These are phyloP conservation scores for Bretschneidera sinensis DNA, from an alignment of 345 rosid genomes.

Conservation along the genomic window DNA sequence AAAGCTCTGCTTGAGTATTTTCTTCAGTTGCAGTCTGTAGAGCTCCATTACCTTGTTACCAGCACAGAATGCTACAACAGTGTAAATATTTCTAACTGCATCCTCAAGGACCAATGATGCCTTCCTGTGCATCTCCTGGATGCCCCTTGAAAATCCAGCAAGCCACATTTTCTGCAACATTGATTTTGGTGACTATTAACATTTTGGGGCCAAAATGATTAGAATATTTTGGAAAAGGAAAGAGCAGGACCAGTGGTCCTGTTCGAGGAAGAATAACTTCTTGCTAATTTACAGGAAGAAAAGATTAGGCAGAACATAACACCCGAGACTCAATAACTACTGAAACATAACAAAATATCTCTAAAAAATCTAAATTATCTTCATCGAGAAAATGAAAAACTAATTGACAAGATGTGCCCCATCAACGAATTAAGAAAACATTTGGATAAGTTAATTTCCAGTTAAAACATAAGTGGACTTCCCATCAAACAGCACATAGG, in stretches of 20 bases:
- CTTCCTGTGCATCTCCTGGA: constrained; percentile 99
- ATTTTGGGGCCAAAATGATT: not conserved
- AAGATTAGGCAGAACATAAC: too few relatives aligned
- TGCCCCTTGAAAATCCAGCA: constrained; percentile 98
- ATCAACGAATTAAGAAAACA: not conserved
- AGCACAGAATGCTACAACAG: constrained; percentile 99
- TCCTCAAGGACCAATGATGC: constrained; percentile 99
- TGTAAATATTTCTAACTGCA: constrained; percentile 96
- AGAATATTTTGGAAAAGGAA: too few relatives aligned
- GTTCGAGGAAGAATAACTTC: too few relatives aligned
- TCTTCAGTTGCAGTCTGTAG: constrained; percentile 75
- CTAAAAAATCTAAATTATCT: not conserved
- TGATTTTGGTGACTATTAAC: constrained; percentile 10
- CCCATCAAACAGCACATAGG: constrained; percentile 9
- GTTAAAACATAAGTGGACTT: not conserved
- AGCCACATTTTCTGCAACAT: constrained; percentile 93
- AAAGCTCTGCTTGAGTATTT: constrained; percentile 82
- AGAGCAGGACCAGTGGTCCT: too few relatives aligned
- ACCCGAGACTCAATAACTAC: not conserved
- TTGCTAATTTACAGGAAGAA: too few relatives aligned
- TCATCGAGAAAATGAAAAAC: too few relatives aligned
- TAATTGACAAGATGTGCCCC: not conserved
- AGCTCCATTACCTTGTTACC: constrained; percentile 99
- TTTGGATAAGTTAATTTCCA: too few relatives aligned
- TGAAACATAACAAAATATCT: too few relatives aligned